Conservation (phyloP, 768 basidiomycete genomes). For the Hygrophorus russula region DNA sequence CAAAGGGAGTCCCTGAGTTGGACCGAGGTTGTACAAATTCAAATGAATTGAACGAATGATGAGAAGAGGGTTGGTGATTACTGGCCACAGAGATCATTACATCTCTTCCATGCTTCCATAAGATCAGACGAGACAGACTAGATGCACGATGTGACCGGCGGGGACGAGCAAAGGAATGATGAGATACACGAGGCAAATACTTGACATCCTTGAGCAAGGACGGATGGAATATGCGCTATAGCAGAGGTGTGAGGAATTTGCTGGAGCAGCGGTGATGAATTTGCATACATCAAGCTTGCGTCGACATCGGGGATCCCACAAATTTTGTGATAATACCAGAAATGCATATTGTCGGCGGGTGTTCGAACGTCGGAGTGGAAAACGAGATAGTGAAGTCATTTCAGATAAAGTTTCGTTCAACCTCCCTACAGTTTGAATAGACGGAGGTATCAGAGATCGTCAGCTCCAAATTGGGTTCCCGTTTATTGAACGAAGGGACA, state of each 20-base stretch:
- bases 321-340: not conserved
- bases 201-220: not conserved
- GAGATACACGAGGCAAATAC: not conserved
- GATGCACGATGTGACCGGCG: not conserved
- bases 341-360: not conserved
- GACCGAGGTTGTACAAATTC: constrained; percentile 26
- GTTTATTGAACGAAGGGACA: constrained; percentile 11
- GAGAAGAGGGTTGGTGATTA: constrained; percentile 40
- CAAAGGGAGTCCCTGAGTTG: constrained; percentile 32
- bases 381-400: constrained; percentile 2
- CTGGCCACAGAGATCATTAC: constrained; percentile 12
- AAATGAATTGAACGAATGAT: constrained; percentile 28
- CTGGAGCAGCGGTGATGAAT: not conserved
- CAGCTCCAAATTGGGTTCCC: constrained; percentile 6
- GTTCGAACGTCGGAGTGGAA: not conserved
- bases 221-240: not conserved
- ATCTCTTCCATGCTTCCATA: not conserved
- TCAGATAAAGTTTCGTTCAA: not conserved
- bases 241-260: not conserved
- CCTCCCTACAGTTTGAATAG: not conserved
- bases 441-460: not conserved
- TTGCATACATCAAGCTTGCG: constrained; percentile 1
- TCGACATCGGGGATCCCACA: constrained; percentile 1
- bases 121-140: not conserved
- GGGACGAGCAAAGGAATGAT: not conserved